phyloP scores from a whole-genome alignment of 148 eudicot genomes.

The Limonium bicolor region DNA sequence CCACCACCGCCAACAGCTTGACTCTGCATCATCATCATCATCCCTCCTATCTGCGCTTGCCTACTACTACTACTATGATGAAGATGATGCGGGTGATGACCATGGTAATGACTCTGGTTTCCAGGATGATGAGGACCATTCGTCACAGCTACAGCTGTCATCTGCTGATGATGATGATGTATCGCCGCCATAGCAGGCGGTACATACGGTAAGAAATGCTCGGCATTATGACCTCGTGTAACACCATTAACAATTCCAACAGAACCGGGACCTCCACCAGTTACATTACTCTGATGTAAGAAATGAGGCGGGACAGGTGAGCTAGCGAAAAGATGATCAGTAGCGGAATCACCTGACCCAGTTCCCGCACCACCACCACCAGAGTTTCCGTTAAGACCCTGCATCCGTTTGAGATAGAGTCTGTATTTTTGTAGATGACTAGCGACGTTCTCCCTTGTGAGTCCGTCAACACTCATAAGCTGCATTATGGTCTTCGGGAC shows the following conservation, averaged over 20 bases:
- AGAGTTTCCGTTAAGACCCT: slow-evolving; percentile 26
- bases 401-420: slow-evolving; percentile 65
- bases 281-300: slow-evolving; percentile 32
- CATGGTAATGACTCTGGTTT: slow-evolving; percentile 17
- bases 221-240: slow-evolving; percentile 30
- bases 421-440: slow-evolving; percentile 66
- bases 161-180: slow-evolving; percentile 40
- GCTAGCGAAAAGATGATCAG: slow-evolving; percentile 76
- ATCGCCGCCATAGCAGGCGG: slow-evolving; percentile 26
- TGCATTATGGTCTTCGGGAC: slow-evolving; percentile 85
- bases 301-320: slow-evolving; percentile 87
- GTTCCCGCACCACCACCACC: slow-evolving; percentile 10
- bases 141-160: slow-evolving; percentile 14
- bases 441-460: slow-evolving; percentile 64
- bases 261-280: slow-evolving; percentile 1
- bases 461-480: slow-evolving; percentile 67
- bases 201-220: slow-evolving; percentile 48
- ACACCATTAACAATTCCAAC: too few relatives aligned
- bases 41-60: slow-evolving; percentile 30
- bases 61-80: slow-evolving; percentile 30
- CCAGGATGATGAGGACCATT: slow-evolving; percentile 12
- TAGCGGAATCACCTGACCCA: slow-evolving; percentile 50
- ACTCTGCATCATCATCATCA: too few relatives aligned
- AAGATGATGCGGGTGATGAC: slow-evolving; percentile 18
- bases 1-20: slow-evolving; percentile 34